These are phyloP conservation scores for Xylariales sp. DNA, from an alignment of 2,329 filamentous ascomycete genomes.

Conservation along the genomic window DNA sequence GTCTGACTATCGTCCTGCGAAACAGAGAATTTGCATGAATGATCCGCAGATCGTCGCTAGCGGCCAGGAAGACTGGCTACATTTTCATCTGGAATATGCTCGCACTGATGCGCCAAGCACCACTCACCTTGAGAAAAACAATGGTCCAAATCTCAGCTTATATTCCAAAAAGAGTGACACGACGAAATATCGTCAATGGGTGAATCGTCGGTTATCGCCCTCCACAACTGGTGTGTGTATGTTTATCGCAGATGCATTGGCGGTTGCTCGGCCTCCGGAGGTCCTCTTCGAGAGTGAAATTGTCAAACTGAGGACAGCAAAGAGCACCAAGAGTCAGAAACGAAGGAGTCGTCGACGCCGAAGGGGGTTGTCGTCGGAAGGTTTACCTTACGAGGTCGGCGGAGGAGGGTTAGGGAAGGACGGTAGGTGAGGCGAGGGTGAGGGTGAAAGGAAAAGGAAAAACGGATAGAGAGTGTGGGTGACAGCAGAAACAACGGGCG, in stretches of 20 bases:
- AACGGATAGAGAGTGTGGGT: constrained; percentile 15
- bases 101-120: no score
- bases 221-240: constrained; percentile 6
- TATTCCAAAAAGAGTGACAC: constrained; percentile 26
- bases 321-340: constrained; percentile 16
- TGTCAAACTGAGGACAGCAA: constrained; percentile 18
- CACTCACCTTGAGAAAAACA: no score
- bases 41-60: constrained; percentile 16
- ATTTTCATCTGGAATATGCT: no score
- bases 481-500: constrained; percentile 25
- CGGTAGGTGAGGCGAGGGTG: constrained; percentile 23
- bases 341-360: constrained; percentile 22
- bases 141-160: neutral
- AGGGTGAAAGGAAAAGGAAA: constrained; percentile 22
- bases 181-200: constrained; percentile 29
- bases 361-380: constrained; percentile 27
- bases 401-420: constrained; percentile 24
- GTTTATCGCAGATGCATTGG: constrained; percentile 12
- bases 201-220: constrained; percentile 11
- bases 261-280: constrained; percentile 13
- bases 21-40: constrained; percentile 9
- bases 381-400: constrained; percentile 28
- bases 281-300: constrained; percentile 19
- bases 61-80: neutral
- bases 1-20: neutral